Evolutionary conservation across 352 stramenopile species (phyloP).

Genomic region (Pythium aristosporum): DNA sequence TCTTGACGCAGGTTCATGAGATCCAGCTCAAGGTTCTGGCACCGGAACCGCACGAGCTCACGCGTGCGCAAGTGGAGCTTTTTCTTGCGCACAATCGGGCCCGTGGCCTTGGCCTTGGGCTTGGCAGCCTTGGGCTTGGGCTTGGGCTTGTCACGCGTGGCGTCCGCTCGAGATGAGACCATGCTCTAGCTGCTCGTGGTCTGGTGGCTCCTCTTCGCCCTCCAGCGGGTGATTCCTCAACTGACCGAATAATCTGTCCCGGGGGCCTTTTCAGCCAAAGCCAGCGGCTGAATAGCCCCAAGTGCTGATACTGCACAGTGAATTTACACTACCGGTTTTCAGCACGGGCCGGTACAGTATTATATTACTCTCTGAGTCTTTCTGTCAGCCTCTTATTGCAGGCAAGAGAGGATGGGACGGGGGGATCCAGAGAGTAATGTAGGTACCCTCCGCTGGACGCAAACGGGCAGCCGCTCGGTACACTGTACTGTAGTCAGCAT

Average conservation of each 20-base stretch:
- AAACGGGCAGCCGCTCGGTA: too few relatives aligned
- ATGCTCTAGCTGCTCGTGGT: background rate
- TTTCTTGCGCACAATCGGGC: conserved; percentile 3
- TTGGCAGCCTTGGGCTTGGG: background rate
- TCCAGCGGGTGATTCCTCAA: background rate
- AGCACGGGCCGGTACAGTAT: too few relatives aligned
- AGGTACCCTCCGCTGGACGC: too few relatives aligned
- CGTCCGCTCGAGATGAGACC: background rate
- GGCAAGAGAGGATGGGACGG: too few relatives aligned
- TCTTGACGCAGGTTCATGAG: conserved; percentile 19
- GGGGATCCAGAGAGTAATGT: too few relatives aligned
- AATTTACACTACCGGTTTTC: too few relatives aligned
- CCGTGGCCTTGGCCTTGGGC: background rate
- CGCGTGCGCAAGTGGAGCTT: conserved; percentile 16
- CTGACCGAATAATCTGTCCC: background rate
- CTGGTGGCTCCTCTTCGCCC: background rate
- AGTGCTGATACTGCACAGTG: background rate
- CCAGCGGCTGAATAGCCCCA: background rate
- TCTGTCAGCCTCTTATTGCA: too few relatives aligned
- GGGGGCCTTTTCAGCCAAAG: background rate
- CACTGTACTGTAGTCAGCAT: too few relatives aligned
- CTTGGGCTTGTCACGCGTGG: background rate
- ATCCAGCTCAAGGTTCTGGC: conserved; percentile 18
- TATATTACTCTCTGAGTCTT: too few relatives aligned
- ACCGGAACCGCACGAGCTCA: conserved; percentile 12